Percentiles rank a stretch among this genome's conserved stretches.
phyloP scores from a whole-genome alignment of 805 yeast genomes.

The Wickerhamiella alocasiicola region DNA sequence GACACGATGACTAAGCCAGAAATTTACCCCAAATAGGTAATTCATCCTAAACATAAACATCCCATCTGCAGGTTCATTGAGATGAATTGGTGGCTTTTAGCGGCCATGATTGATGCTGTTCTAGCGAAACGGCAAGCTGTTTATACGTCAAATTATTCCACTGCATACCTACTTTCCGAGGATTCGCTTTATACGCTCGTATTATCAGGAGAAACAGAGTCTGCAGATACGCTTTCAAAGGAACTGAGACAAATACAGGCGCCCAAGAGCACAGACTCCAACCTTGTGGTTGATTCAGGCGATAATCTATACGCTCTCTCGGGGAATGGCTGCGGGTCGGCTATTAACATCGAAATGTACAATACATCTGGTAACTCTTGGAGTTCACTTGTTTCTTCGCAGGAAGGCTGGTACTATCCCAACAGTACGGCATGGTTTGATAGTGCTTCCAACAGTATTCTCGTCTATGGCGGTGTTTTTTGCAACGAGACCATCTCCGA shows the following conservation, averaged over 20 bases:
- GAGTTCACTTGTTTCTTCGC: constrained; percentile 18
- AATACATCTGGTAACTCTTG: constrained; percentile 17
- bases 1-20: background rate
- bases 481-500: constrained; percentile 19
- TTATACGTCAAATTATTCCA: constrained; percentile 9
- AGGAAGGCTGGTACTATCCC: constrained; percentile 19
- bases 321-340: constrained; percentile 21
- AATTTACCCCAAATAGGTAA: constrained; percentile 3
- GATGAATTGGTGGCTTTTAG: constrained; percentile 2
- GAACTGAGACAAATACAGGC: constrained; percentile 18
- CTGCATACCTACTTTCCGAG: constrained; percentile 1
- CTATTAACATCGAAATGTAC: constrained; percentile 21
- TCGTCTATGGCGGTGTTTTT: constrained; percentile 24
- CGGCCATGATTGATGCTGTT: background rate
- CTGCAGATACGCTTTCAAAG: background rate
- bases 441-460: constrained; percentile 17
- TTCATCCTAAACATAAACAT: background rate
- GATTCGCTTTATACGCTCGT: constrained; percentile 7
- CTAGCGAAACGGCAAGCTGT: constrained; percentile 9
- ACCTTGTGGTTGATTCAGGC: constrained; percentile 20
- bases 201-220: constrained; percentile 3
- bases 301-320: constrained; percentile 12
- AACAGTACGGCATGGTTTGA: constrained; percentile 23
- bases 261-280: constrained; percentile 22
- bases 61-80: background rate